A percentile compares a stretch with the other conserved stretches of the same genome.
phyloP scores from a whole-genome alignment of 2,329 filamentous ascomycete genomes.

The Epichloe gansuensis region DNA sequence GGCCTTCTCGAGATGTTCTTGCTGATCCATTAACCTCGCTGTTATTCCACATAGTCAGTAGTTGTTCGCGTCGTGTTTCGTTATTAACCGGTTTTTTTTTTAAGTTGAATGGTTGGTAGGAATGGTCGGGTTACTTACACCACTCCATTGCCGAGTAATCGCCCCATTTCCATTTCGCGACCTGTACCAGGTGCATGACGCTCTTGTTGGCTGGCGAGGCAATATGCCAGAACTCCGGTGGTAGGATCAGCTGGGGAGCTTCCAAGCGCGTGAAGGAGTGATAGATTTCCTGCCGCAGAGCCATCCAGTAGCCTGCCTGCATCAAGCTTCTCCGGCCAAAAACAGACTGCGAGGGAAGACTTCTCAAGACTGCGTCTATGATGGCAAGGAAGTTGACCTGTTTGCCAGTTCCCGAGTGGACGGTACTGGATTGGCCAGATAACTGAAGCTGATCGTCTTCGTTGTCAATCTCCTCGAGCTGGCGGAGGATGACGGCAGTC shows the following conservation, averaged over 20 bases:
- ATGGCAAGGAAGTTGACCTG: slow-evolving; percentile 29
- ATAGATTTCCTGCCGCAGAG: slow-evolving; percentile 28
- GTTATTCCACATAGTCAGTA: not conserved
- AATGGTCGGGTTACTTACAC: slow-evolving; percentile 15
- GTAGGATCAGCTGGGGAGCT: slow-evolving; percentile 24
- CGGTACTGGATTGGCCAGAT: not conserved
- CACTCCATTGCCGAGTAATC: slow-evolving; percentile 24
- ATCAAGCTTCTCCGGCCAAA: slow-evolving; percentile 24
- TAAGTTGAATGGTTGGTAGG: too few relatives aligned
- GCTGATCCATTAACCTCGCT: slow-evolving; percentile 25
- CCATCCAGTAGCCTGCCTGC: slow-evolving; percentile 30
- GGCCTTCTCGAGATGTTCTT: slow-evolving; percentile 22
- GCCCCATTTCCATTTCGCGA: slow-evolving; percentile 29
- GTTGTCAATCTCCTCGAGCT: slow-evolving; percentile 29
- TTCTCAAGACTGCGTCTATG: slow-evolving; percentile 26
- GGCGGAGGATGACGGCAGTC: slow-evolving; percentile 27
- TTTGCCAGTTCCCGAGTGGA: not conserved
- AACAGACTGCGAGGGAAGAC: slow-evolving; percentile 24
- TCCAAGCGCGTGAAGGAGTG: slow-evolving; percentile 27
- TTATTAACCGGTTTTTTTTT: too few relatives aligned
- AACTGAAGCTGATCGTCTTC: slow-evolving; percentile 17
- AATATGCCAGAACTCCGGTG: slow-evolving; percentile 21
- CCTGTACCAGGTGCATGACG: slow-evolving; percentile 29
- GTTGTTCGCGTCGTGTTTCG: too few relatives aligned
- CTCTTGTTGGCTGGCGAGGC: slow-evolving; percentile 27